Percentiles rank a stretch among this genome's conserved stretches.
These are phyloP conservation scores for Breviolum minutum DNA, from an alignment of 73 alveolate species.

Conservation along the genomic window DNA sequence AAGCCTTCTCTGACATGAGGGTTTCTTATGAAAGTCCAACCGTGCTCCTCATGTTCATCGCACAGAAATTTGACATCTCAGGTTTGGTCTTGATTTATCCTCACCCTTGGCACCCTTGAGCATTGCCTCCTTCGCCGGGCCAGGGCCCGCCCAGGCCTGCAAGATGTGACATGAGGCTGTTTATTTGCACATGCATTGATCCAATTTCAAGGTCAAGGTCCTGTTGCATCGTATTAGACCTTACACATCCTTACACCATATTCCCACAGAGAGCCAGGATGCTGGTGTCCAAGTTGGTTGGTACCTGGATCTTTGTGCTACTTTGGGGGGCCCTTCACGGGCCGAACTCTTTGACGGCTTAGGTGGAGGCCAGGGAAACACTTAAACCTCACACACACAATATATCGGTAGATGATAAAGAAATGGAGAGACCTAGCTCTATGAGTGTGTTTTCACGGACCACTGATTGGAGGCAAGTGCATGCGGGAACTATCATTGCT, in stretches of 20 bases:
- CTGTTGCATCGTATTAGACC: neutral
- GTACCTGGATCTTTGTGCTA: conserved; percentile 35
- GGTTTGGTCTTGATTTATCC: conserved; percentile 36
- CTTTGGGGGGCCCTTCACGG: conserved; percentile 1
- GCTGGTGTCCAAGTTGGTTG: conserved; percentile 57
- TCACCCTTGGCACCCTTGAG: conserved; percentile 64
- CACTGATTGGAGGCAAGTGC: too few species aligned
- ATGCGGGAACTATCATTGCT: too few species aligned
- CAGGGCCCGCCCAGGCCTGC: conserved; percentile 63
- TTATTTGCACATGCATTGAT: neutral
- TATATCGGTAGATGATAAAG: too few species aligned
- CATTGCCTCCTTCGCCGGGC: conserved; percentile 63
- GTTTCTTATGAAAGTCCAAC: too few species aligned
- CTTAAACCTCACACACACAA: neutral
- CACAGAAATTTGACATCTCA: neutral
- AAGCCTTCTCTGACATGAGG: too few species aligned
- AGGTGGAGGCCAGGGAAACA: conserved; percentile 8
- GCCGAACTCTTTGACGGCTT: conserved; percentile 17
- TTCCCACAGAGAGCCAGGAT: neutral
- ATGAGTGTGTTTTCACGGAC: too few species aligned
- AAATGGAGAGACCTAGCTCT: too few species aligned
- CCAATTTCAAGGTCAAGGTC: neutral
- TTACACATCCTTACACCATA: too few species aligned
- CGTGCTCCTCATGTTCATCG: too few species aligned
- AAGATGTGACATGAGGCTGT: too few species aligned